These are phyloP conservation scores for Talaromyces ruber DNA, from an alignment of 495 filamentous ascomycete genomes.

Conservation along the genomic window DNA sequence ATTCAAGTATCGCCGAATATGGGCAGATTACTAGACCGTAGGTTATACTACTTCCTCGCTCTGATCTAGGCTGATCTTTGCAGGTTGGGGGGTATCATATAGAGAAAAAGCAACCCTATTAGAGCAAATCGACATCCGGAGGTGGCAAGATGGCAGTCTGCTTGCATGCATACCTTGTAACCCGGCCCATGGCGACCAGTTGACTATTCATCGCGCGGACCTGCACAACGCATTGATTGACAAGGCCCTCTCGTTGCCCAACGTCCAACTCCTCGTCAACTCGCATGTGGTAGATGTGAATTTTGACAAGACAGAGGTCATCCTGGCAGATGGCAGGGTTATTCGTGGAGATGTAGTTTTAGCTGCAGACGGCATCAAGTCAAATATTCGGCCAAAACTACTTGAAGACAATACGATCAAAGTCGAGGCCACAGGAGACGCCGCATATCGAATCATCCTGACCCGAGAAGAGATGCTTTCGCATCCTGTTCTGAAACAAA, in stretches of 20 bases:
- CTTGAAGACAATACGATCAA: constrained; percentile 19
- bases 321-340: constrained; percentile 22
- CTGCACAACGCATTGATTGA: constrained; percentile 34
- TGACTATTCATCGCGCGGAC: constrained; percentile 36
- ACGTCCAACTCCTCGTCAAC: constrained; percentile 27
- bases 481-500: constrained; percentile 23
- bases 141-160: constrained; percentile 32
- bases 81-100: constrained; percentile 35
- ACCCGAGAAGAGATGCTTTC: constrained; percentile 26
- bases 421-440: constrained; percentile 31
- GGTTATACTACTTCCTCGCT: constrained; percentile 8
- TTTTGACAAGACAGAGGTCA: constrained; percentile 24
- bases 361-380: constrained; percentile 42
- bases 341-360: constrained; percentile 33
- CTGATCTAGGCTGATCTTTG: constrained; percentile 1
- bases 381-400: constrained; percentile 23
- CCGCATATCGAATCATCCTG: constrained; percentile 36
- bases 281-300: constrained; percentile 23
- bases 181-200: constrained; percentile 32
- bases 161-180: constrained; percentile 32
- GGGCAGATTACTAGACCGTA: constrained; percentile 56
- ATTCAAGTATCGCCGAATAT: constrained; percentile 78
- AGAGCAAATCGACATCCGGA: constrained; percentile 33
- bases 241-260: constrained; percentile 23
- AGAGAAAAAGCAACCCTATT: constrained; percentile 29